These are phyloP conservation scores for Macrophomina phaseolina DNA, from an alignment of 2,329 filamentous ascomycete genomes.

Conservation along the genomic window DNA sequence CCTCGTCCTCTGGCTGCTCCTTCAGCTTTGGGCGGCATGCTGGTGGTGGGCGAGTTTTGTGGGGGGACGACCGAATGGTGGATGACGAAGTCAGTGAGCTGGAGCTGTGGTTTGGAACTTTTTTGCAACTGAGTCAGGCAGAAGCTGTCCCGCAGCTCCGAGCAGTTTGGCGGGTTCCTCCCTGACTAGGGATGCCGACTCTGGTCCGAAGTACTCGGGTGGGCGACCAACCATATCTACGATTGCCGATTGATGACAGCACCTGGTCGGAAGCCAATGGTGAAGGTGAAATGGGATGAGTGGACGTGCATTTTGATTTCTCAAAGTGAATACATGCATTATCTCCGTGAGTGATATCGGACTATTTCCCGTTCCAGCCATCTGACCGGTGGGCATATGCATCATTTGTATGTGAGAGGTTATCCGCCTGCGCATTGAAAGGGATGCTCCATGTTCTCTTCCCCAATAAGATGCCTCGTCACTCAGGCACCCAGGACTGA, in stretches of 20 bases:
- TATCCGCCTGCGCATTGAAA: neutral
- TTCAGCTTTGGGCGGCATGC: slow-evolving; percentile 42
- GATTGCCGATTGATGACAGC: neutral
- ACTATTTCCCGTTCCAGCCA: neutral
- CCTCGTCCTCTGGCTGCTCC: slow-evolving; percentile 31
- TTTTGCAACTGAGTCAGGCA: slow-evolving; percentile 16
- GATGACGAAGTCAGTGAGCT: slow-evolving; percentile 18
- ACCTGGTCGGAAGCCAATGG: neutral
- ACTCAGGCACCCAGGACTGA: neutral
- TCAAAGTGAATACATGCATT: neutral
- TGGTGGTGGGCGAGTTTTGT: neutral
- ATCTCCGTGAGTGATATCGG: slow-evolving; percentile 1
- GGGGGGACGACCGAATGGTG: neutral
- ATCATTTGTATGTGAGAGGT: neutral
- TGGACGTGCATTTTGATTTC: neutral
- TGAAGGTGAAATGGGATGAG: neutral
- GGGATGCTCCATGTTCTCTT: neutral
- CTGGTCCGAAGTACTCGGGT: neutral
- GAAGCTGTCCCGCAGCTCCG: neutral
- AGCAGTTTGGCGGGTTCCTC: slow-evolving; percentile 10
- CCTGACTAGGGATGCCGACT: slow-evolving; percentile 6
- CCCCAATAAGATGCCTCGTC: neutral
- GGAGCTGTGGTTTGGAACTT: slow-evolving; percentile 13
- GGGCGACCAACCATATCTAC: slow-evolving; percentile 5
- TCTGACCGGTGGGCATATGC: neutral